Conservation (phyloP, 108 stramenopile species). For the Cyclotella choctawhatcheeana region DNA sequence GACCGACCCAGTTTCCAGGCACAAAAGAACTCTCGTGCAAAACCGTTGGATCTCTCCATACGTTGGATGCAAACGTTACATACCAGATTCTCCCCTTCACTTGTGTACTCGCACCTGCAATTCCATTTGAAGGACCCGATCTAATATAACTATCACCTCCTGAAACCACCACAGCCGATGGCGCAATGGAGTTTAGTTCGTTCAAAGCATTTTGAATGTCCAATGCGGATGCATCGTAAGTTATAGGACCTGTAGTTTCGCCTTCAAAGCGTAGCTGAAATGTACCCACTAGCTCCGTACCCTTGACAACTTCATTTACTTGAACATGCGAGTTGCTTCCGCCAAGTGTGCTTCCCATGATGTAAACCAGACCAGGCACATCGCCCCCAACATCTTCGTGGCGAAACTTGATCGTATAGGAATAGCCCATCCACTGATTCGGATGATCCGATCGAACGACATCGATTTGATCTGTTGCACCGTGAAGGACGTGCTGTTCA, state of each 20-base stretch:
- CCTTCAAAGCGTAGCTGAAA: slow-evolving; percentile 82
- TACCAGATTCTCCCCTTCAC: slow-evolving; percentile 83
- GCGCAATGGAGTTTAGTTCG: slow-evolving; percentile 67
- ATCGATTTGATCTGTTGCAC: slow-evolving; percentile 37
- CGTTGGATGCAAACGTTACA: slow-evolving; percentile 74
- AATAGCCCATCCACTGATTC: slow-evolving; percentile 63
- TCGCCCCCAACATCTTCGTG: slow-evolving; percentile 71
- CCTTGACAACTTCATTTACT: slow-evolving; percentile 42
- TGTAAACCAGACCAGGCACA: slow-evolving; percentile 44
- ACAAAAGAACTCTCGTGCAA: slow-evolving; percentile 55
- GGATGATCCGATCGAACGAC: slow-evolving; percentile 58
- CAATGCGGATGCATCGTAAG: slow-evolving; percentile 61
- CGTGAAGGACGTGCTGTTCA: slow-evolving; percentile 51
- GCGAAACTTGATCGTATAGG: slow-evolving; percentile 65
- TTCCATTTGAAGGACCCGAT: slow-evolving; percentile 50
- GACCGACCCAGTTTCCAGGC: slow-evolving; percentile 79
- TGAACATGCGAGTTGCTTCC: slow-evolving; percentile 37
- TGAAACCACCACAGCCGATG: slow-evolving; percentile 71
- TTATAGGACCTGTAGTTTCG: slow-evolving; percentile 72
- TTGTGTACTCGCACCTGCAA: slow-evolving; percentile 58
- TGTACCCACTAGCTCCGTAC: slow-evolving; percentile 67
- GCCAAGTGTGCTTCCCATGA: slow-evolving; percentile 17
- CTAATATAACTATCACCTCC: slow-evolving; percentile 50
- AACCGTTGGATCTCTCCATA: slow-evolving; percentile 78
- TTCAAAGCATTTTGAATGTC: slow-evolving; percentile 74